Base-by-base conservation (phyloP, 805 yeast genomes). In the Hanseniaspora occidentalis region DNA sequence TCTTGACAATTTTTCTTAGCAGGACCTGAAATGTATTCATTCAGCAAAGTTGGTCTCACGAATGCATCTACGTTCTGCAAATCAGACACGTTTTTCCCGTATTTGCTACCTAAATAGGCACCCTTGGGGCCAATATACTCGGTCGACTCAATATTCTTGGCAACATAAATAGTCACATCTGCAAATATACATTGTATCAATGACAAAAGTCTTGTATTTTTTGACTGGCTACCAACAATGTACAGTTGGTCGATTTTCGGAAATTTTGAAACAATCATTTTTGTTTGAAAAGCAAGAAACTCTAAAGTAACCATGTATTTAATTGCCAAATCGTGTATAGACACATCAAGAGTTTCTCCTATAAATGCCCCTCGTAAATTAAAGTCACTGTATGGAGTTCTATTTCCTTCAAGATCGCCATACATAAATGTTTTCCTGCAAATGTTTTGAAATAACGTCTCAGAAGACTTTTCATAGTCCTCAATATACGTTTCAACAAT, bases 341-440 rank as follows among this genome's bases (percentile, higher is more conserved):
- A 56, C 3, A 46, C 41, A 23, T 64, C 67, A 6, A 58, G 52
- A 25, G 65, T 53, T 25, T 73, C 77, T 13, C 76, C 78, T 8
- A 73, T 67, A 35, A 62, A 55, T 37, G 65, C 57, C 26, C 77
- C 77, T 39, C 67, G 58, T 70, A 75, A 64, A 2, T 53, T 37
- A 9, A 71, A 63, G 48, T 73, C 73, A 40, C 65, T 69, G 45
- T 58, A 70, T 1, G 81, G 81, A 6, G 76, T 69, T 50, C 82
- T 61, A 48, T 75, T 76, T 1, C 82, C 82, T 37, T 65, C 61
- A 17, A 70, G 62, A 50, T 75, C 79, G 1, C 80, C 80, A 47
- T 72, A 73, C 40, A 65, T 62, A 41, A 70, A 62, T 54, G 60
- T 61, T 42, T 66, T 50, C 36, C 53, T 62, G 1, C 67, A 49